Evolutionary conservation across 2,329 filamentous ascomycete genomes (phyloP).

Genomic region (Sphaerostilbella broomeana): DNA sequence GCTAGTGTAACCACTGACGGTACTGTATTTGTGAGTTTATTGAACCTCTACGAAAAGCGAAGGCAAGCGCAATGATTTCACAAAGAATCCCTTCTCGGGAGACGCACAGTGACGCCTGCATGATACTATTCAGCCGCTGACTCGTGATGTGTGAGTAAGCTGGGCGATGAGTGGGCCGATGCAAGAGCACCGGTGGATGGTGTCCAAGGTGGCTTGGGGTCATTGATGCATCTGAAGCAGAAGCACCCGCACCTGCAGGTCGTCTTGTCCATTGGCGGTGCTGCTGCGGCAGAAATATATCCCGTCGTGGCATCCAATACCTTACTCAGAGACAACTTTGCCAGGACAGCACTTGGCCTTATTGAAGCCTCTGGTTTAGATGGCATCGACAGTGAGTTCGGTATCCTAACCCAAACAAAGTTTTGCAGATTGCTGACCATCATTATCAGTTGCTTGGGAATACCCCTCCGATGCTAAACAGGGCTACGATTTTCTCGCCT

Average conservation of each 20-base stretch:
- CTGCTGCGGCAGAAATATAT: constrained; percentile 58
- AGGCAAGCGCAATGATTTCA: constrained; percentile 7
- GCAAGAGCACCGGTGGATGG: constrained; percentile 65
- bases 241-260: constrained; percentile 65
- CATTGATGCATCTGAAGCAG: constrained; percentile 65
- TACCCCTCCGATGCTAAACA: constrained; percentile 61
- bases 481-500: constrained; percentile 62
- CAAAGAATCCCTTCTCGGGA: constrained; percentile 2
- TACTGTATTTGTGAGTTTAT: constrained; percentile 60
- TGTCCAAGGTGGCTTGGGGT: constrained; percentile 62
- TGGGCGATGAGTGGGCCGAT: constrained; percentile 76
- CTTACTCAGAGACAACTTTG: constrained; percentile 61
- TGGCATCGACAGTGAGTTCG: constrained; percentile 60
- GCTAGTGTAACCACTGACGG: constrained; percentile 67
- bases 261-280: constrained; percentile 71
- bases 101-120: constrained; percentile 4
- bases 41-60: constrained; percentile 4
- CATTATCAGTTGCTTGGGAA: constrained; percentile 66
- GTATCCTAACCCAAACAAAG: neutral
- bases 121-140: constrained; percentile 18
- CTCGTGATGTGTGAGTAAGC: constrained; percentile 38
- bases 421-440: neutral
- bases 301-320: constrained; percentile 58
- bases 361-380: constrained; percentile 60
- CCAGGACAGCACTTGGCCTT: constrained; percentile 56